Base-by-base conservation (phyloP, 2,329 filamentous ascomycete species). In the Hymenoscyphus linearis region DNA sequence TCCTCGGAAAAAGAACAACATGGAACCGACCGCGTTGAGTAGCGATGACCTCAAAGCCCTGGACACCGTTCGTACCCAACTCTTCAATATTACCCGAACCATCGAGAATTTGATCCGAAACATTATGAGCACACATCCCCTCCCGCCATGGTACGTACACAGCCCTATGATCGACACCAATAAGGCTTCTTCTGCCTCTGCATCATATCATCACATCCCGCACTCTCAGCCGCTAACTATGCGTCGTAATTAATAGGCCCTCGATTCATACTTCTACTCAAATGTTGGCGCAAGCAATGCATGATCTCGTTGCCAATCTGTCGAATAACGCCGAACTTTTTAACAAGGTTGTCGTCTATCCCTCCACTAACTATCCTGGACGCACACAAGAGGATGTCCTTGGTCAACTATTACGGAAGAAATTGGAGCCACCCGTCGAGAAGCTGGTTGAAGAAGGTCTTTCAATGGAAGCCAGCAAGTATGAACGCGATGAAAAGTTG, bases 341-440 rank as follows among this genome's bases (percentile, higher is more conserved):
- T 64, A 81, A 81, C 60, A 84, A 85, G 59, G 81, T 91, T 57
- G 87, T 89, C 65, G 83, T 90, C 25, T 91, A 90, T 71, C 91
- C 91, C 0, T 85, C 87, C 13, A 89, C 90, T 2, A 86, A 86
- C 73, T 95, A 84, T 75, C 91, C 85, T 4, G 88, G 85, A 40
- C 86, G 82, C 67, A 87, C 82, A 4, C 85, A 90, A 62, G 85
- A 89, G 73, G 76, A 74, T 55, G 79, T 90, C 3, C 80, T 93
- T 1, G 80, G 83, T 27, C 84, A 88, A 68, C 79, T 96, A 2
- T 78, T 96, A 35, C 87, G 91, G 44, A 96, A 95, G 76, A 95
- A 95, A 73, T 81, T 92, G 55, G 91, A 95, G 67, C 90, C 90
- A 0, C 81, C 84, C 26, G 86, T 92, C 18, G 89, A 93, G 71